Percentiles rank a stretch among this genome's conserved stretches.
These are phyloP conservation scores for Wakefieldia striispora DNA, from an alignment of 768 basidiomycete species.

Conservation along the genomic window DNA sequence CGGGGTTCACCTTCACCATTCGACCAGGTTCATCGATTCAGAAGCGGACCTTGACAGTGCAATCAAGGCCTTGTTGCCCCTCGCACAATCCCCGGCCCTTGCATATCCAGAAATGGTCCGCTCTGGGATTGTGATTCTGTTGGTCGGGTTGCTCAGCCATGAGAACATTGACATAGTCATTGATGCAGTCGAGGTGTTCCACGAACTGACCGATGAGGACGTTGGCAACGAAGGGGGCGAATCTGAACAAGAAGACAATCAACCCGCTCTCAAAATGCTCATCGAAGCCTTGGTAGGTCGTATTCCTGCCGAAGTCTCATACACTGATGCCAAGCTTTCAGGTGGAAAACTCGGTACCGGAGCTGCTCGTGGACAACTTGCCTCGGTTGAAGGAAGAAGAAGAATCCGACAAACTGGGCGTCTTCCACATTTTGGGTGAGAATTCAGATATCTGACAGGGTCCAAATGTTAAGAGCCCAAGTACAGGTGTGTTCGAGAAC, in stretches of 20 bases:
- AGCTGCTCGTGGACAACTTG: slow-evolving; percentile 88
- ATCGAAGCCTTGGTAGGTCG: slow-evolving; percentile 71
- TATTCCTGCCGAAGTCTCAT: neutral
- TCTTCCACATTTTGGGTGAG: slow-evolving; percentile 88
- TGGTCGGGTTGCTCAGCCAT: slow-evolving; percentile 87
- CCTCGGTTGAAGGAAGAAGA: slow-evolving; percentile 85
- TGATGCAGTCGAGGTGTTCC: slow-evolving; percentile 87
- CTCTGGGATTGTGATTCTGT: slow-evolving; percentile 63
- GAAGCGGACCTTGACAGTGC: slow-evolving; percentile 92
- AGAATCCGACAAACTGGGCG: slow-evolving; percentile 87
- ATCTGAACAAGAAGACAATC: slow-evolving; percentile 55
- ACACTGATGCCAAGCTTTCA: slow-evolving; percentile 30
- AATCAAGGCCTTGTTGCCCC: slow-evolving; percentile 82
- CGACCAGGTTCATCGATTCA: slow-evolving; percentile 91
- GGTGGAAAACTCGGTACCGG: slow-evolving; percentile 82
- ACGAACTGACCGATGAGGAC: slow-evolving; percentile 96
- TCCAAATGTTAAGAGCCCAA: neutral
- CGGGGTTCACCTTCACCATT: slow-evolving; percentile 11
- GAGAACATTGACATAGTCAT: slow-evolving; percentile 98
- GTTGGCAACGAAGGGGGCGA: slow-evolving; percentile 77
- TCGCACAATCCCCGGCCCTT: slow-evolving; percentile 78
- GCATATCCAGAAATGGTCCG: slow-evolving; percentile 90
- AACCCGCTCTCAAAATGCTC: slow-evolving; percentile 70
- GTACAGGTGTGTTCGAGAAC: slow-evolving; percentile 90
- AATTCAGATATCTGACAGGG: neutral